phyloP scores from a whole-genome alignment of 148 eudicot genomes.

The Rhododendron williamsianum region DNA sequence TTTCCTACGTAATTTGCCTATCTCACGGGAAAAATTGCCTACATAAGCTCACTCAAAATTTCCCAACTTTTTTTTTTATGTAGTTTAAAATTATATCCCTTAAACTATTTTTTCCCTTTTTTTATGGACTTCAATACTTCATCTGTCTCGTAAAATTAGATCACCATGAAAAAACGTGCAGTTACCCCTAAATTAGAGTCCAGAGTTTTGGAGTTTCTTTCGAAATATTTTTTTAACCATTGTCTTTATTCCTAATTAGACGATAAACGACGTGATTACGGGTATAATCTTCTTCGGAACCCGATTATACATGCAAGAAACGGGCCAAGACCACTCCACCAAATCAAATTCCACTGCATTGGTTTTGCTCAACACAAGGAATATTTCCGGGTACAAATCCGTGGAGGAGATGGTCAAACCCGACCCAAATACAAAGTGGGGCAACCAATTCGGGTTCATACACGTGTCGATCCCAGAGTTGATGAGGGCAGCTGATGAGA shows the following conservation, averaged over 20 bases:
- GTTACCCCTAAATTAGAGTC: no score
- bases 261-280: slow-evolving; percentile 63
- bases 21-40: no score
- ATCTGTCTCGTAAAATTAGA: neutral
- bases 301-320: slow-evolving; percentile 60
- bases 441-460: slow-evolving; percentile 76
- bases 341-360: slow-evolving; percentile 56
- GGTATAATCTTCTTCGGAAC: slow-evolving; percentile 67
- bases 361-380: slow-evolving; percentile 78
- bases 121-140: neutral
- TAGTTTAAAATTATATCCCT: no score
- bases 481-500: neutral
- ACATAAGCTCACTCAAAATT: no score
- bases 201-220: no score
- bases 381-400: slow-evolving; percentile 56
- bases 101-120: no score
- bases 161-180: neutral
- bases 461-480: slow-evolving; percentile 56
- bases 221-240: no score
- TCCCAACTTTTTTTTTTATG: no score
- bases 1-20: no score
- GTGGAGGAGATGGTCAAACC: slow-evolving; percentile 61
- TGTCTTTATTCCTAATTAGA: slow-evolving; percentile 22
- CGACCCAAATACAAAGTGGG: slow-evolving; percentile 48
- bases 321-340: slow-evolving; percentile 14